These are phyloP conservation scores for Hypoxylon rickii DNA, from an alignment of 495 filamentous ascomycete genomes.

Conservation along the genomic window DNA sequence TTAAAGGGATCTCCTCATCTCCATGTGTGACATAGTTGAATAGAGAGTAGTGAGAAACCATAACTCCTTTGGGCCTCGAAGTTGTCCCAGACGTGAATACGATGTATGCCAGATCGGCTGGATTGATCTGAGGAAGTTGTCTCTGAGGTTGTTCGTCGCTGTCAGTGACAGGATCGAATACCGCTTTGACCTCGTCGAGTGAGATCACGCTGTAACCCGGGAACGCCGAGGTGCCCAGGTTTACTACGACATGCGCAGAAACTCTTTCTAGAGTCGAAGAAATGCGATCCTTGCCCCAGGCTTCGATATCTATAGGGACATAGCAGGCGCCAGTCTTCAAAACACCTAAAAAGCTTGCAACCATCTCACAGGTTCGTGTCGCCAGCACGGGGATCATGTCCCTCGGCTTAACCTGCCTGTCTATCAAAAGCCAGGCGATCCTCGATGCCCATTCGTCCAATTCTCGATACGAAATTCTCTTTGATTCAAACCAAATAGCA, in stretches of 20 bases:
- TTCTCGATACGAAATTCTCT: conserved; percentile 1
- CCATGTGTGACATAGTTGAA: conserved; percentile 4
- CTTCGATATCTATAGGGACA: conserved; percentile 35
- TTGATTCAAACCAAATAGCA: conserved; percentile 1
- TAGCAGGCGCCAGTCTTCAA: conserved; percentile 33
- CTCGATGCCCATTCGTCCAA: conserved; percentile 4
- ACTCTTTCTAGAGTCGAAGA: conserved; percentile 10
- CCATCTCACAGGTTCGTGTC: conserved; percentile 16
- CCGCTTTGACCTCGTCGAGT: neutral
- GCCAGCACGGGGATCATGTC: conserved; percentile 12
- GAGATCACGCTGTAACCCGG: neutral
- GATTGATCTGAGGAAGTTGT: neutral
- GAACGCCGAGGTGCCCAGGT: neutral
- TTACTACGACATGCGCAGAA: neutral
- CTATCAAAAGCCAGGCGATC: neutral
- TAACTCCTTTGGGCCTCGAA: conserved; percentile 47
- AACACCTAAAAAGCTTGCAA: conserved; percentile 24
- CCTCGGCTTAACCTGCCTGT: neutral
- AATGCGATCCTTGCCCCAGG: conserved; percentile 31
- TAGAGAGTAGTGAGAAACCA: conserved; percentile 37
- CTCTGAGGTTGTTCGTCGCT: neutral
- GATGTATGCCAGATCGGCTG: conserved; percentile 32
- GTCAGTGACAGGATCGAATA: neutral
- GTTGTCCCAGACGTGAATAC: conserved; percentile 52
- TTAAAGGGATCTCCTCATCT: conserved; percentile 5